phyloP scores from a whole-genome alignment of 345 rosid species.

The Excoecaria agallocha region DNA sequence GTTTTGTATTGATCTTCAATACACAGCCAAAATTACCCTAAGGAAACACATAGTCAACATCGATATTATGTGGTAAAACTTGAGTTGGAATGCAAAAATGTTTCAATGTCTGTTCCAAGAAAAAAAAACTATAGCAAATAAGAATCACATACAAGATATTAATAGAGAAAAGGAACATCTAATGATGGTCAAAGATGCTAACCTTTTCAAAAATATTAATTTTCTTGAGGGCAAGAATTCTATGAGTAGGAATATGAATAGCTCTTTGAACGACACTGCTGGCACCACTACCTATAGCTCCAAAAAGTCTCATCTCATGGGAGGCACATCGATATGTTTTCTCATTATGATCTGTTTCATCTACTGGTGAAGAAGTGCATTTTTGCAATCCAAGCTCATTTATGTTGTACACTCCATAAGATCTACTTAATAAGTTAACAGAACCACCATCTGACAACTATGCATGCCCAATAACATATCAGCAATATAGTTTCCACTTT shows the following conservation, averaged over 20 bases:
- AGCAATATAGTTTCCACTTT: background rate
- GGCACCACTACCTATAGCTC: conserved; percentile 94
- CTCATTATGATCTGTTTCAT: conserved; percentile 56
- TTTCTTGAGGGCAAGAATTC: conserved; percentile 84
- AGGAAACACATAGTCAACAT: background rate
- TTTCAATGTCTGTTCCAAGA: background rate
- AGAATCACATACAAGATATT: background rate
- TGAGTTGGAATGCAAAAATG: background rate
- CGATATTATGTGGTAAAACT: background rate
- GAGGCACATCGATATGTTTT: conserved; percentile 88
- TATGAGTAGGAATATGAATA: conserved; percentile 80
- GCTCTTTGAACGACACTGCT: conserved; percentile 99
- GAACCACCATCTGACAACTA: conserved; percentile 91
- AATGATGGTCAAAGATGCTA: background rate
- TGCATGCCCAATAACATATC: conserved; percentile 16
- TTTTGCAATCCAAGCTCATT: conserved; percentile 91
- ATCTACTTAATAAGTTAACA: conserved; percentile 87
- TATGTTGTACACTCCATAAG: conserved; percentile 88
- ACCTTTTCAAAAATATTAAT: conserved; percentile 94
- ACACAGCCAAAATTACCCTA: background rate
- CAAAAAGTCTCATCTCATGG: conserved; percentile 83
- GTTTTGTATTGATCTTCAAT: background rate
- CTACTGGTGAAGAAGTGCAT: conserved; percentile 57
- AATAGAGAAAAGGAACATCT: conserved; percentile 6
- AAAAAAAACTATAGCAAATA: background rate